These are phyloP conservation scores for Croton setiger DNA, from an alignment of 441 rosid species.

Conservation along the genomic window DNA sequence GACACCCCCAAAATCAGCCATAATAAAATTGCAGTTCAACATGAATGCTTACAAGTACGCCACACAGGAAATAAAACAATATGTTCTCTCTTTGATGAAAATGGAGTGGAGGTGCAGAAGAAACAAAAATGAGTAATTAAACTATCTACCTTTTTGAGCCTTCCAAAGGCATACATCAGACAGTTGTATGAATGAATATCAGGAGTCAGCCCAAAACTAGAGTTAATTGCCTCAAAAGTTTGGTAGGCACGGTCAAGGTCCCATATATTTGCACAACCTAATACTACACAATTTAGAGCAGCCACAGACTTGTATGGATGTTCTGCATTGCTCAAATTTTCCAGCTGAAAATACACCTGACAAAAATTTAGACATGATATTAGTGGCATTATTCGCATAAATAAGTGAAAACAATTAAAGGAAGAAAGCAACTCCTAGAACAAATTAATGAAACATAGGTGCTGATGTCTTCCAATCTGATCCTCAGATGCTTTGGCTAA, in stretches of 20 bases:
- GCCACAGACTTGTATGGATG: conserved; percentile 88
- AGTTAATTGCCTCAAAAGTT: conserved; percentile 82
- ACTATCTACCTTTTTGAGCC: conserved; percentile 68
- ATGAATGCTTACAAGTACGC: background rate
- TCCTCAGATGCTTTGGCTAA: background rate
- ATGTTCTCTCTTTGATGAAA: background rate
- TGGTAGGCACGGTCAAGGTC: conserved; percentile 95
- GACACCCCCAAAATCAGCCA: background rate
- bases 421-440: background rate
- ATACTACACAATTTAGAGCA: conserved; percentile 85
- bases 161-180: conserved; percentile 80
- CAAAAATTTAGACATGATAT: conserved; percentile 20
- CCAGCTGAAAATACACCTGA: conserved; percentile 91
- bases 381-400: conserved; percentile 14
- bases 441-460: background rate
- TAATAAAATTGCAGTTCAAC: background rate
- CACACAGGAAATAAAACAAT: background rate
- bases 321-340: conserved; percentile 65
- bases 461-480: background rate
- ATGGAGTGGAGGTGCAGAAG: background rate
- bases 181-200: conserved; percentile 86
- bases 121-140: conserved; percentile 5
- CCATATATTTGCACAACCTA: conserved; percentile 96
- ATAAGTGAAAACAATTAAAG: background rate
- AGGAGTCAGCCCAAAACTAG: conserved; percentile 72